Evolutionary conservation across 2,329 filamentous ascomycete genomes (phyloP).

Genomic region (Cyanodermella asteris): DNA sequence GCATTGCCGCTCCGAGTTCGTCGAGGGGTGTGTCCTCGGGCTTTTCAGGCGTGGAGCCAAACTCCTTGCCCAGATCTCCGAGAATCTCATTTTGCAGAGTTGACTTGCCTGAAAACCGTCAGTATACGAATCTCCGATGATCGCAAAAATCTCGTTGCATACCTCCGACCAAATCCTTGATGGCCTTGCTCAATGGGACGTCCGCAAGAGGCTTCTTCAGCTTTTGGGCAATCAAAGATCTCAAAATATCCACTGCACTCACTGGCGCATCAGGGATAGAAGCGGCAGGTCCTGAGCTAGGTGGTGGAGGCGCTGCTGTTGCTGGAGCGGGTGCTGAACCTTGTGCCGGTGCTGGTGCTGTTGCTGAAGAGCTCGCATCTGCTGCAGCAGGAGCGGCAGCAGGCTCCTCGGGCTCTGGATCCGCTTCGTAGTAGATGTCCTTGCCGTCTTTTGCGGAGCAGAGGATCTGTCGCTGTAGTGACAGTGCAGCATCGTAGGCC

Average conservation of each 20-base stretch:
- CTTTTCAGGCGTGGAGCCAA: slow-evolving; percentile 93
- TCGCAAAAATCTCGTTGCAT: slow-evolving; percentile 21
- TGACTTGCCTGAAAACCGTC: slow-evolving; percentile 54
- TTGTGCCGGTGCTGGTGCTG: slow-evolving; percentile 17
- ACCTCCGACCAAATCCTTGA: slow-evolving; percentile 97
- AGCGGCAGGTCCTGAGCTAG: slow-evolving; percentile 64
- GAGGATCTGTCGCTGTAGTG: slow-evolving; percentile 86
- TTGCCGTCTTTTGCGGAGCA: slow-evolving; percentile 99
- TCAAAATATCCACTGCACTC: slow-evolving; percentile 70
- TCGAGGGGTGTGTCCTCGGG: slow-evolving; percentile 93
- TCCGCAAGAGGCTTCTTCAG: slow-evolving; percentile 84
- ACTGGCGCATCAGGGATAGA: slow-evolving; percentile 73
- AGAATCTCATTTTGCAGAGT: slow-evolving; percentile 97
- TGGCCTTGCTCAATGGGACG: slow-evolving; percentile 82
- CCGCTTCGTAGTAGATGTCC: slow-evolving; percentile 98
- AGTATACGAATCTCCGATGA: background rate
- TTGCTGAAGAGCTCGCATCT: slow-evolving; percentile 19
- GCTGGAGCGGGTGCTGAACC: slow-evolving; percentile 28
- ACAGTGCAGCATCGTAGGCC: slow-evolving; percentile 91
- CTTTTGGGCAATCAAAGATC: slow-evolving; percentile 83
- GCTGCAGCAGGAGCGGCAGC: slow-evolving; percentile 26
- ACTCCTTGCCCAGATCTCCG: slow-evolving; percentile 93
- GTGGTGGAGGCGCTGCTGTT: slow-evolving; percentile 34
- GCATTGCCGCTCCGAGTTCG: slow-evolving; percentile 85
- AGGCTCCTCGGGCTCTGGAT: slow-evolving; percentile 79